These are phyloP conservation scores for Metarhizium rileyi DNA, from an alignment of 2,329 filamentous ascomycete genomes.

Conservation along the genomic window DNA sequence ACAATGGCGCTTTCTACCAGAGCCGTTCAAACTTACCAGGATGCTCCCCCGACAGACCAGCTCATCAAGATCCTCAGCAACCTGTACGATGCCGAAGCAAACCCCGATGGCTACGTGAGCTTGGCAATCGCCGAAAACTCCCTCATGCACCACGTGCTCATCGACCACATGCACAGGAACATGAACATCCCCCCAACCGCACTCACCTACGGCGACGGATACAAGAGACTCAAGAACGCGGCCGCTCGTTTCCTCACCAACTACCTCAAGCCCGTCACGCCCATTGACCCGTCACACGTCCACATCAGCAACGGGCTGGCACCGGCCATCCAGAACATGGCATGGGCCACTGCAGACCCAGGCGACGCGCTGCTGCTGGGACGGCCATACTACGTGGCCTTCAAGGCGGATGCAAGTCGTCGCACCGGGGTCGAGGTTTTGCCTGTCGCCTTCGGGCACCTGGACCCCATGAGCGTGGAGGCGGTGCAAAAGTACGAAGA, in stretches of 20 bases:
- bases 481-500: constrained; percentile 35
- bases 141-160: constrained; percentile 38
- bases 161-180: constrained; percentile 30
- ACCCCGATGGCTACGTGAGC: constrained; percentile 35
- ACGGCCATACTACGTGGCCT: constrained; percentile 36
- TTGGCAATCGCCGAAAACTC: constrained; percentile 43
- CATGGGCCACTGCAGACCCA: constrained; percentile 28
- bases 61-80: constrained; percentile 34
- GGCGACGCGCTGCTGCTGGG: constrained; percentile 31
- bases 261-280: constrained; percentile 18
- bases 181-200: constrained; percentile 19
- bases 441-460: constrained; percentile 31
- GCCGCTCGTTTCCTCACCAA: constrained; percentile 27
- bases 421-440: constrained; percentile 32
- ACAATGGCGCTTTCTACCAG: neutral
- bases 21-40: neutral
- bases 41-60: neutral
- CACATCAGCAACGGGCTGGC: constrained; percentile 30
- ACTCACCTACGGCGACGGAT: constrained; percentile 34
- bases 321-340: constrained; percentile 29
- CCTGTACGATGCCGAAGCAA: constrained; percentile 29
- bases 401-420: constrained; percentile 33
- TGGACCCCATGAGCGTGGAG: constrained; percentile 31
- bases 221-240: constrained; percentile 19
- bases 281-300: constrained; percentile 23